Evolutionary conservation across 768 basidiomycete species (phyloP), one percentile per base, ranked within the genome.

Genomic region (Phanerochaete carnosa): DNA sequence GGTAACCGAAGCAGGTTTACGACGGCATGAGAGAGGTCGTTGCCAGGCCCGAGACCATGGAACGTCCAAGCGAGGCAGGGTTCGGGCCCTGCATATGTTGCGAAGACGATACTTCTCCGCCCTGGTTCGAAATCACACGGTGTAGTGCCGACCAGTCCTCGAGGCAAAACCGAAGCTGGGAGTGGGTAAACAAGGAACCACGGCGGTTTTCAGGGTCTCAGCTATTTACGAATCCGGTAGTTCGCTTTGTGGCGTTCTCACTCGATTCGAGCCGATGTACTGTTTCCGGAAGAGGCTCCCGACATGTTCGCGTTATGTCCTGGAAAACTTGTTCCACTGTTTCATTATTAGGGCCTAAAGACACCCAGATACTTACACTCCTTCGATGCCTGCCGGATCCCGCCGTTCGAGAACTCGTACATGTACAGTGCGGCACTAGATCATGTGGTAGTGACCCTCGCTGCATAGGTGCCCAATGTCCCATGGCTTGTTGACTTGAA

Each of bases 161-260:
- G 39, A 43, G 39, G 11, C 39, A 35, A 13, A 35, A 35, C 7
- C 33, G 33, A 35, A 35, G 7, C 33, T 13, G 33, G 33, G 8
- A 19, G 39, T 43, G 39, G 39, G 39, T 43, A 19, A 4, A 52
- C 32, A 32, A n/a, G 29, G 16, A 22, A 12, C n/a, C 29, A 33
- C 30, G 51, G 12, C 19, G 35, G 54, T 37, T 23, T 29, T 37
- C n/a, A 25, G 54, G 54, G 54, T 55, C 54, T 23, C 23, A 23
- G 25, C 22, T 25, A 23, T 12, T 25, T 9, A 8, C 37, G 22
- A 22, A 43, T 55, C 13, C 43, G 26, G 35, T 11, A 55, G 7
- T 32, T 25, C 54, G 11, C 54, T 55, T 55, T 55, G 54, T 55
- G 54, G 54, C 54, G 54, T 55, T 29, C 35, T 49, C 32, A 32